Conservation (phyloP, 306 rosid species). For the Herpetospermum pedunculosum region DNA sequence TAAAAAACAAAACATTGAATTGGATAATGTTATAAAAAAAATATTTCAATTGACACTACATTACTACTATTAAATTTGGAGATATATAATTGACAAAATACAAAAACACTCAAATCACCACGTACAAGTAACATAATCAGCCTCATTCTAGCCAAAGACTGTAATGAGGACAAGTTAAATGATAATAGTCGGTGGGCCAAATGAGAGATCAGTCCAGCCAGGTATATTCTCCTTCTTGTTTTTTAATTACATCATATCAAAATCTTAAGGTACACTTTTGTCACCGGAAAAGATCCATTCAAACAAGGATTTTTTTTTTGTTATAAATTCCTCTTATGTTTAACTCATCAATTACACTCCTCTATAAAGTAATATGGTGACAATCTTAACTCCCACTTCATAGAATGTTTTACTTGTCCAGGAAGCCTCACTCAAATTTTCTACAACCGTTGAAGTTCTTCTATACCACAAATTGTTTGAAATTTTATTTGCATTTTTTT, state of each 20-base stretch:
- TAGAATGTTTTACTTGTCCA: not conserved
- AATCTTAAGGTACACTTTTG: not conserved
- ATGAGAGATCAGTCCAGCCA: not conserved
- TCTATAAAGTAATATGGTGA: not conserved
- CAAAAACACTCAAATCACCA: not conserved
- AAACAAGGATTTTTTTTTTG: not conserved
- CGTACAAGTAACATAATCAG: not conserved
- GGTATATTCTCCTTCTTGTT: not conserved
- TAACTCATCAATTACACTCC: not conserved
- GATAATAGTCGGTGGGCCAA: too few relatives aligned
- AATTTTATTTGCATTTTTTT: not conserved
- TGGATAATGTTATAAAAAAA: not conserved
- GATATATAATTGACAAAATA: not conserved
- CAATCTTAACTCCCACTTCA: not conserved
- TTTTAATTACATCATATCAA: not conserved
- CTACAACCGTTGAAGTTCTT: not conserved
- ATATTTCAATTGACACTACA: slow-evolving; percentile 11
- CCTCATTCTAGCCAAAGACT: not conserved
- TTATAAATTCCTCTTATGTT: not conserved
- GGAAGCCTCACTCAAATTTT: not conserved
- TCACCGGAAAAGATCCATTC: not conserved
- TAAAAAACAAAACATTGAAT: slow-evolving; percentile 14
- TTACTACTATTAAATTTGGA: not conserved
- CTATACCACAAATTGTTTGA: not conserved
- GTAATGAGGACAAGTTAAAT: not conserved